Conservation (phyloP, 768 basidiomycete genomes). For the Kwoniella dejecticola region DNA sequence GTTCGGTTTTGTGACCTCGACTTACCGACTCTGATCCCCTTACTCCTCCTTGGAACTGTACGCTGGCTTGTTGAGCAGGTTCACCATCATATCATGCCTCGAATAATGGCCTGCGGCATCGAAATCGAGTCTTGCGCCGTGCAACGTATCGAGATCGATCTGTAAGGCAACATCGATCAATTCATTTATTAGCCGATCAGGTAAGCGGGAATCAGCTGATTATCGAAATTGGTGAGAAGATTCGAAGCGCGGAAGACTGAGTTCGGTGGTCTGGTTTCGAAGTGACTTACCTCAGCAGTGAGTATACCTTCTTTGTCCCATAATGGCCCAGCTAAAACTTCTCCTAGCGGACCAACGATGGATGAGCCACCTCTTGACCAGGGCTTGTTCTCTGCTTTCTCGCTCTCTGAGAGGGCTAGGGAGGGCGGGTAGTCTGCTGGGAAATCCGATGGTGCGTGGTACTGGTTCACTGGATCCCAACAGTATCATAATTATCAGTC, state of each 20-base stretch:
- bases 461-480: conserved; percentile 38
- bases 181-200: not conserved
- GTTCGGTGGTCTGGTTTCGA: not conserved
- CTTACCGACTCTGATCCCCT: not conserved
- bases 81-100: conserved; percentile 24
- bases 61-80: conserved; percentile 15
- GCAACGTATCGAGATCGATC: conserved; percentile 29
- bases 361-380: conserved; percentile 37
- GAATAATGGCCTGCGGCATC: conserved; percentile 36
- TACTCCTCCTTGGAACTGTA: not conserved
- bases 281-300: conserved; percentile 27
- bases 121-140: conserved; percentile 35
- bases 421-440: conserved; percentile 35
- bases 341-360: conserved; percentile 38
- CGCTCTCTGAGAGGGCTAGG: not conserved
- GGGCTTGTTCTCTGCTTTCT: conserved; percentile 7
- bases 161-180: not conserved
- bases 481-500: not conserved
- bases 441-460: conserved; percentile 27
- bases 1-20: too few species aligned
- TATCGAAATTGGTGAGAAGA: too few species aligned
- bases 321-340: conserved; percentile 36
- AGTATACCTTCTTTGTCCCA: conserved; percentile 43
- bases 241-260: too few species aligned
- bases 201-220: not conserved